Conservation (phyloP, 371 early-diverging fungal species). For the Mortierella sp. region DNA sequence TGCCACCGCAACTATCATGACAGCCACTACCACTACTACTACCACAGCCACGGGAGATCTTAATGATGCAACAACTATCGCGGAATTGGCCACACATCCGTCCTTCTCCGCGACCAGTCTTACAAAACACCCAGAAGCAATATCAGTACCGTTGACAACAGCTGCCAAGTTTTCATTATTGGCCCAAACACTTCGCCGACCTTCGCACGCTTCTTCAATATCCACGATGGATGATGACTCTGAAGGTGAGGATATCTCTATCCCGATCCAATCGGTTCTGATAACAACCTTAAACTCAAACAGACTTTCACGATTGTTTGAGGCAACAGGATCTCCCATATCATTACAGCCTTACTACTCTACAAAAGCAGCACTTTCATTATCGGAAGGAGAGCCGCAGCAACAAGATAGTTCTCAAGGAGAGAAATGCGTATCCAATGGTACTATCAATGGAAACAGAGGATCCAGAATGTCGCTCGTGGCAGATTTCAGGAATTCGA, state of each 20-base stretch:
- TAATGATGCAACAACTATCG: background rate
- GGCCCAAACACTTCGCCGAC: constrained; percentile 6
- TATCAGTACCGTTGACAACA: background rate
- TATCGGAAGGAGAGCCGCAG: background rate
- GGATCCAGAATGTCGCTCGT: background rate
- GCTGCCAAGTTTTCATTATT: background rate
- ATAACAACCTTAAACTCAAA: constrained; percentile 16
- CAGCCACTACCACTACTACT: background rate
- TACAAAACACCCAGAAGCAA: background rate
- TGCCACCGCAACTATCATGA: background rate
- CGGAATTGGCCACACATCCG: background rate
- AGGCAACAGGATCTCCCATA: constrained; percentile 19
- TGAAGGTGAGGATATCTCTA: constrained; percentile 22
- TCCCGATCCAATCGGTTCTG: constrained; percentile 15
- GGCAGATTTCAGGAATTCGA: constrained; percentile 24
- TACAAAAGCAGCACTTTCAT: constrained; percentile 8
- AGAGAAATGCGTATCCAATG: background rate
- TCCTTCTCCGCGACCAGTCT: background rate
- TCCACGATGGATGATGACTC: constrained; percentile 37
- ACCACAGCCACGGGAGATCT: background rate
- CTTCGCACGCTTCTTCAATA: constrained; percentile 19
- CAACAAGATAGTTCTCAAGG: background rate
- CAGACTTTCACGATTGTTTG: constrained; percentile 35
- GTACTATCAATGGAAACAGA: no score
- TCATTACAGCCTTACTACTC: constrained; percentile 20